Base-by-base conservation (phyloP, 73 alveolate species). In the Blepharisma japonicum region DNA sequence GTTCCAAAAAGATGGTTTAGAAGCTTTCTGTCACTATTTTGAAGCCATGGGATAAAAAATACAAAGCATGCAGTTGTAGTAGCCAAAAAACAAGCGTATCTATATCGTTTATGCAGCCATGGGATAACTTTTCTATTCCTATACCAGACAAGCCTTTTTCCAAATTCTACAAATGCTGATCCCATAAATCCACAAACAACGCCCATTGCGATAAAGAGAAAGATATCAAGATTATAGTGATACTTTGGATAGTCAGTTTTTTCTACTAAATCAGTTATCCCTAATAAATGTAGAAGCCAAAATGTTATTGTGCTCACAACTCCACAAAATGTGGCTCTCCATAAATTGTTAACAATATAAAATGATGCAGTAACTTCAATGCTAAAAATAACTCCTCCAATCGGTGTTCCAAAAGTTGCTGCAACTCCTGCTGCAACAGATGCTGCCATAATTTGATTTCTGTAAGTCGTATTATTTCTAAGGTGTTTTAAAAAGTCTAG, bases 301-400 rank as follows among this genome's bases (percentile, higher is more conserved):
- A 83, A 77, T 54, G 90, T 84, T 77, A 94, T 55, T 46, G 91
- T 71, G 46, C 93, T 77, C n/a, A 82, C 61, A 66, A 84, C 90
- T 27, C 94, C 89, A 66, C 94, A 89, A 77, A 94, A 86, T 77
- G 91, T 88, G 32, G 92, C 68, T 81, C 86, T 89, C 96, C 96
- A 89, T 48, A 94, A 83, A 78, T 83, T 87, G 71, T 84, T 84
- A 56, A 91, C 97, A 88, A 87, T 84, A 83, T 85, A 94, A 85
- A 83, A 87, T 38, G 97, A 84, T 11, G 98, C 86, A 20, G 97
- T 92, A 55, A 91, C 89, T 86, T 95, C 99, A 55, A 93, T 91
- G 71, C 97, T 85, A 81, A 95, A 95, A 45, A 95, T 81, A 23
- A 95, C 97, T 1, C 97, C 98, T 2, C 99, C 99, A 54, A 95